Evolutionary conservation across 805 yeast species (phyloP), one percentile per base, ranked within the genome.

Genomic region (Candida caryicola): DNA sequence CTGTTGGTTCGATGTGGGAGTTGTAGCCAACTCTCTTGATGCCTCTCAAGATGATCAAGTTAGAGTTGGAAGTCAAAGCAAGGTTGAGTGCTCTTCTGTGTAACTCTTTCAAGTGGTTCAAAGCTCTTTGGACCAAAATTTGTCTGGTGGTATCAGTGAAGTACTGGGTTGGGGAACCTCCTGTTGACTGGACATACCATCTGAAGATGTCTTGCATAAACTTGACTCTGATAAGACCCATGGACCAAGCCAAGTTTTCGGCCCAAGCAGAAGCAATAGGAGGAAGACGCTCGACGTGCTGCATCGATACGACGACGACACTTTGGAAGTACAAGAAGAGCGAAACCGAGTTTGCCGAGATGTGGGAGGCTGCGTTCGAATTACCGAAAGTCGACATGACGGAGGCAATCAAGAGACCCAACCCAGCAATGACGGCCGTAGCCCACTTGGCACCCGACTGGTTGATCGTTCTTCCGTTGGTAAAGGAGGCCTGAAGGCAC

Each of bases 211-310:
- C 67, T 62, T 90, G 96, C 95, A 90, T 85, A 57, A 89, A 90
- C 2, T 55, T 52, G 29, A 85, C 76, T 57, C 82, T 71, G 50
- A 90, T 86, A 43, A 90, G 71, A 2, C 97, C 97, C 85, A 90
- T 85, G 1, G 96, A 86, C 97, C 97, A 90, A 19, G 88, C 89
- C 54, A 90, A 70, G 55, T 90, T 89, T 60, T 86, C 95, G 5
- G 89, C 71, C 97, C 97, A 90, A 7, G 95, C 81, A 9, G 85
- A 74, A 6, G 95, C 96, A 53, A 90, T 87, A 13, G 96, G 96
- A 6, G 97, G 97, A 4, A 86, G 82, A 41, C 83, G 71, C 52
- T 82, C 87, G 33, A 88, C 96, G 45, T 84, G 83, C 59, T 82
- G 77, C 96, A 90, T 86, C 19, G 83, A 71, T 31, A 89, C 80